Conservation (phyloP, 768 basidiomycete genomes). For the Tephrocybe sp. region DNA sequence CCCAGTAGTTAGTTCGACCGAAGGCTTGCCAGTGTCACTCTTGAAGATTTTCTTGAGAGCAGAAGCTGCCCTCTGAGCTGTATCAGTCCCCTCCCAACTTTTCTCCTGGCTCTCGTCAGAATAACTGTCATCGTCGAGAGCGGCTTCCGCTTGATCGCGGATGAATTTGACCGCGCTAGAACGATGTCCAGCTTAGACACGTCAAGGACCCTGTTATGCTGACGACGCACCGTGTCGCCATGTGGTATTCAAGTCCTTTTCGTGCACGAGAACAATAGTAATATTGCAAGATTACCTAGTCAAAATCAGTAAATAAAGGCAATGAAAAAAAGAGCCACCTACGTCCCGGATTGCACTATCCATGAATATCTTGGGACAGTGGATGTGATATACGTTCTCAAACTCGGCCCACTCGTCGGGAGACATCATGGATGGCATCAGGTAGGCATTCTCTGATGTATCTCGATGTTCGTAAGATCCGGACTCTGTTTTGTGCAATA, state of each 20-base stretch:
- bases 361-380: constrained; percentile 80
- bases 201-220: neutral
- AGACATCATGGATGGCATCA: constrained; percentile 65
- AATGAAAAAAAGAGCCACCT: constrained; percentile 25
- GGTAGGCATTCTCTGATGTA: constrained; percentile 47
- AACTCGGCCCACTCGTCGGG: constrained; percentile 78
- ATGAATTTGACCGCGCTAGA: constrained; percentile 83
- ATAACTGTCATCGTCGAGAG: constrained; percentile 28
- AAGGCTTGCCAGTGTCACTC: constrained; percentile 50
- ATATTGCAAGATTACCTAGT: constrained; percentile 83
- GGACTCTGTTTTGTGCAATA: constrained; percentile 48
- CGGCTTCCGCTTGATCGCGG: constrained; percentile 71
- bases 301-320: constrained; percentile 13
- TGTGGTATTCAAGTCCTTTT: constrained; percentile 82
- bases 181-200: constrained; percentile 11
- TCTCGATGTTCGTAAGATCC: constrained; percentile 28
- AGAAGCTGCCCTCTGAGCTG: constrained; percentile 67
- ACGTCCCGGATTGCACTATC: constrained; percentile 80
- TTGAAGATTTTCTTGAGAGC: constrained; percentile 65
- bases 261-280: constrained; percentile 80
- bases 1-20: constrained; percentile 36
- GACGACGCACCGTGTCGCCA: constrained; percentile 71
- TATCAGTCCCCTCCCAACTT: constrained; percentile 33
- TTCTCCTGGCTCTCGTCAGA: constrained; percentile 25
- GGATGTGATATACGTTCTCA: constrained; percentile 89